phyloP scores from a whole-genome alignment of 2,329 filamentous ascomycete genomes.

The Monilinia vaccinii-corymbosi region DNA sequence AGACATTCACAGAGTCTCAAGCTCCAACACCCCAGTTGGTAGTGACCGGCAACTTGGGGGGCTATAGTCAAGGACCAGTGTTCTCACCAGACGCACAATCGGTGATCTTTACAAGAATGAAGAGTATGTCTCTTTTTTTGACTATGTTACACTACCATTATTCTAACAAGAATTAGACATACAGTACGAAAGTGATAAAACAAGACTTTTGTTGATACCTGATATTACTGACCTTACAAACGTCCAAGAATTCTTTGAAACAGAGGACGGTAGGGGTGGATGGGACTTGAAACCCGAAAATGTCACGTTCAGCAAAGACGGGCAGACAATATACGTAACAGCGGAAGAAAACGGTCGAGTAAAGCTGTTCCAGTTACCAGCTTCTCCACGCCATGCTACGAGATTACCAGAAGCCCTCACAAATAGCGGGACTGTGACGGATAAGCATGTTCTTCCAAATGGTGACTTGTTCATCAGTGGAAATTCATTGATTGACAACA shows the following conservation, averaged over 20 bases:
- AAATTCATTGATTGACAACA: conserved; percentile 65
- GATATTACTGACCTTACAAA: conserved; percentile 49
- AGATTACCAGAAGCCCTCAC: conserved; percentile 42
- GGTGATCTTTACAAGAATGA: conserved; percentile 74
- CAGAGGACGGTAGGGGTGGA: conserved; percentile 50
- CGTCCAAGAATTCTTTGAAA: conserved; percentile 53
- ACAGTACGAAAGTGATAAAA: conserved; percentile 75
- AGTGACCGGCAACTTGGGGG: conserved; percentile 48
- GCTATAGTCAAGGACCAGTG: conserved; percentile 56
- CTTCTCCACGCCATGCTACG: conserved; percentile 40
- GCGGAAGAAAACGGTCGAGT: conserved; percentile 60
- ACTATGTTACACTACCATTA: too few species aligned
- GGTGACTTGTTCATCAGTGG: conserved; percentile 53
- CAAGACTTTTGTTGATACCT: conserved; percentile 55
- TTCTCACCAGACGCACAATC: conserved; percentile 67
- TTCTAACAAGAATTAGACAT: conserved; percentile 26
- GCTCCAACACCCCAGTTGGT: conserved; percentile 43
- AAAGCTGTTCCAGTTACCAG: conserved; percentile 53
- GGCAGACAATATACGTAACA: conserved; percentile 59
- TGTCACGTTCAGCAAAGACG: conserved; percentile 48
- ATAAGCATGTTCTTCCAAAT: conserved; percentile 43
- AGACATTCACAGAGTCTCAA: conserved; percentile 46
- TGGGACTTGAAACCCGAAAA: conserved; percentile 52
- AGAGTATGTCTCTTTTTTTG: conserved; percentile 30
- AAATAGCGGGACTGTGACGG: conserved; percentile 43